Evolutionary conservation across 768 basidiomycete genomes (phyloP), one percentile per base, ranked within the genome.

Genomic region (Kwoniella sp.): DNA sequence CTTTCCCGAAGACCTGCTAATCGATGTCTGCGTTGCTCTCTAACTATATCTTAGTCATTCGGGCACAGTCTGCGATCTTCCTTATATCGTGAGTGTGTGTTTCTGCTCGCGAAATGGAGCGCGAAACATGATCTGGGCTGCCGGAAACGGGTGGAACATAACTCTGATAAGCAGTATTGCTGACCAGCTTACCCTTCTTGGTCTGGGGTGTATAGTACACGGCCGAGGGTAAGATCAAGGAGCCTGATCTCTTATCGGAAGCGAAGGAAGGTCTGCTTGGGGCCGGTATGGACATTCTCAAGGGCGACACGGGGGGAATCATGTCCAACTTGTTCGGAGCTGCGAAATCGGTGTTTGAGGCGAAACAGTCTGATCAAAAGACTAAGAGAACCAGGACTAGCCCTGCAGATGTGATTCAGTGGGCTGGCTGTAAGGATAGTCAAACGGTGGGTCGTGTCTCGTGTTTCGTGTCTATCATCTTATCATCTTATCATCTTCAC

Each of bases 141-240:
- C n/a, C n/a, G n/a, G n/a, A n/a, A n/a, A n/a, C n/a, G n/a, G n/a
- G n/a, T n/a, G n/a, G n/a, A n/a, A n/a, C n/a, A n/a, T n/a, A n/a
- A n/a, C n/a, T n/a, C n/a, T n/a, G n/a, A n/a, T n/a, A n/a, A n/a
- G n/a, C n/a, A n/a, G n/a, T n/a, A n/a, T n/a, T n/a, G n/a, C n/a
- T n/a, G n/a, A n/a, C n/a, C n/a, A n/a, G n/a, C n/a, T n/a, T n/a
- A n/a, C n/a, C n/a, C n/a, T n/a, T n/a, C n/a, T n/a, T n/a, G n/a
- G n/a, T n/a, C n/a, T n/a, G n/a, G n/a, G n/a, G n/a, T 46, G 22
- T 24, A 1, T 57, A 70, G 69, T 97, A 97, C 81, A 91, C 92
- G 21, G 95, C 92, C 9, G 91, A 97, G 82, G 93, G 93, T 56
- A 93, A 91, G 77, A 81, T 97, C 76, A 96, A 97, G 79, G 92